phyloP scores from a whole-genome alignment of 805 yeast species.

The Candida alai region DNA sequence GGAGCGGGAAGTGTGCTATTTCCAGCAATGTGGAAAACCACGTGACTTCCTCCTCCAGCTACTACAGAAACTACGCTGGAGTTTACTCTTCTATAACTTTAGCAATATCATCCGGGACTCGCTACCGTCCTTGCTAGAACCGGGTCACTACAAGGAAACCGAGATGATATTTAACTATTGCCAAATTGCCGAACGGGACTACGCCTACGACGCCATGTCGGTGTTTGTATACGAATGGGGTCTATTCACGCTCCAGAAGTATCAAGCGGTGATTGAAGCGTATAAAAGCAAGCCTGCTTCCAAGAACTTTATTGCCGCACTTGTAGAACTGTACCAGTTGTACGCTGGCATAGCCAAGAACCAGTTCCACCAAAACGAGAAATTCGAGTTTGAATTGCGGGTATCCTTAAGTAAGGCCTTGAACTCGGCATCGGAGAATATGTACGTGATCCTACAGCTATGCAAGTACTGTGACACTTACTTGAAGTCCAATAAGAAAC shows the following conservation, averaged over 20 bases:
- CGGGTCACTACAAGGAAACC: slow-evolving; percentile 13
- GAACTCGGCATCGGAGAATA: slow-evolving; percentile 16
- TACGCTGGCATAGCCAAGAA: slow-evolving; percentile 8
- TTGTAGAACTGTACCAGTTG: slow-evolving; percentile 15
- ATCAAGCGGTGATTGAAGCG: slow-evolving; percentile 9
- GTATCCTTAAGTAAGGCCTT: slow-evolving; percentile 19
- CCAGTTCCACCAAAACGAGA: slow-evolving; percentile 15
- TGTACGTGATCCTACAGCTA: slow-evolving; percentile 18
- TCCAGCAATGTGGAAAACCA: slow-evolving; percentile 18
- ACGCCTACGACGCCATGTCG: slow-evolving; percentile 17
- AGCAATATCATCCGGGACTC: slow-evolving; percentile 15
- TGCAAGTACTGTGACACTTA: slow-evolving; percentile 30
- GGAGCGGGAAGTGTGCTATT: slow-evolving; percentile 17
- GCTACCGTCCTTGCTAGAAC: slow-evolving; percentile 17
- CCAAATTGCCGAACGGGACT: slow-evolving; percentile 15
- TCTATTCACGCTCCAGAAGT: slow-evolving; percentile 3
- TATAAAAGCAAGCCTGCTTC: slow-evolving; percentile 3
- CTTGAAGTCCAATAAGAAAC: slow-evolving; percentile 18
- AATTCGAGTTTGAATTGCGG: slow-evolving; percentile 31
- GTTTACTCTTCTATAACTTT: slow-evolving; percentile 25
- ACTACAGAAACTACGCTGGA: slow-evolving; percentile 25
- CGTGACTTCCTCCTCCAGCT: slow-evolving; percentile 17
- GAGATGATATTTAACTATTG: slow-evolving; percentile 18
- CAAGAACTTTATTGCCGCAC: slow-evolving; percentile 1
- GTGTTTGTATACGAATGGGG: slow-evolving; percentile 27